Evolutionary conservation across 2,329 filamentous ascomycete species (phyloP), one percentile per base, ranked within the genome.

Genomic region (Calonectria henricotiae): DNA sequence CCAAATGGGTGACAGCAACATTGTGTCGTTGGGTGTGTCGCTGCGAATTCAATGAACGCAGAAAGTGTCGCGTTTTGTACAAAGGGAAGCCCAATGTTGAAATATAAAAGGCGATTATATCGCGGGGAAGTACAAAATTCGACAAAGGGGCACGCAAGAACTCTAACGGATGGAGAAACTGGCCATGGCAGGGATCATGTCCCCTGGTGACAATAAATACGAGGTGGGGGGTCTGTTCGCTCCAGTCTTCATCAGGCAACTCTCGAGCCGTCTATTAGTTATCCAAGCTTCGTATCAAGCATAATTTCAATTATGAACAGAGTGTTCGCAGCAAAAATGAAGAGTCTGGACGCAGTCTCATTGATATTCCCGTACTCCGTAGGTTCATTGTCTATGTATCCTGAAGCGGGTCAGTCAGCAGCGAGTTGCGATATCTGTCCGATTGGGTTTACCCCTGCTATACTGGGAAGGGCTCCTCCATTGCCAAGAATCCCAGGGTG

Each of bases 181-280:
- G 46, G 46, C 25, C 13, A 49, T 30, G n/a, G 12, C 46, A 49
- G 23, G 46, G 46, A 30, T 27, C 23, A 27, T 49, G 23, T 11
- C 15, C 46, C 46, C 46, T 23, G 12, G 6, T 2, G 27, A 4
- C 5, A 17, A 49, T 17, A 13, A 49, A 49, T 49, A 49, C 46
- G 46, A 49, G 46, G 46, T 49, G 46, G 46, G 39, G 17, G 46
- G 46, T 32, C 46, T 30, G 46, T 49, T 49, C 46, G 8, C 41
- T 44, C 46, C 46, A 49, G 46, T 49, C 23, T 17, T 30, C 17
- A 30, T 49, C 12, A 49, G 46, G 46, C 46, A 49, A 30, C 46
- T 49, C 46, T 30, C 23, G 17, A 15, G 25, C 46, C 23, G 13
- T 13, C 46, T 49, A 12, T 4, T 12, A 49, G 12, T 17, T 25